Conservation (phyloP, 257 asterid species). For the Fraxinus pennsylvanica region DNA sequence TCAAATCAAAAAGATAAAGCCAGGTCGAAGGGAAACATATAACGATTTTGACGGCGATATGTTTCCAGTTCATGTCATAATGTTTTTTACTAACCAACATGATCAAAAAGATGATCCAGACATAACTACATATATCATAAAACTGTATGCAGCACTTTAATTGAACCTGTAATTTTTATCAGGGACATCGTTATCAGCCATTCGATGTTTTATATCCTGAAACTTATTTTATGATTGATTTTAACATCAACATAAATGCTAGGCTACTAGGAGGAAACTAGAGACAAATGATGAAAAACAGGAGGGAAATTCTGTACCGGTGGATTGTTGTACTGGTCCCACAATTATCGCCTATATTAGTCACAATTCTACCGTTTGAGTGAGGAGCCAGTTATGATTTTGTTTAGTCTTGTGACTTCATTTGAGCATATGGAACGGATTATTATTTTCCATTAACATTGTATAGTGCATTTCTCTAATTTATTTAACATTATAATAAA, state of each 20-base stretch:
- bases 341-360: not conserved
- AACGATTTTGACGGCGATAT: not conserved
- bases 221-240: not conserved
- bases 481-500: conserved; percentile 19
- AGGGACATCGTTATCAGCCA: not conserved
- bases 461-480: not conserved
- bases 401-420: not conserved
- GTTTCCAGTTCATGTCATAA: not conserved
- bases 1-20: not conserved
- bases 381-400: not conserved
- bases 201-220: not conserved
- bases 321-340: not conserved
- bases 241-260: not conserved
- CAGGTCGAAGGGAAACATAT: conserved; percentile 8
- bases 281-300: not conserved
- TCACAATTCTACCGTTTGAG: not conserved
- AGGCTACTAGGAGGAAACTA: not conserved
- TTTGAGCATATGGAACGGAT: not conserved
- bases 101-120: conserved; percentile 5
- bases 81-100: not conserved
- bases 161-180: conserved; percentile 6
- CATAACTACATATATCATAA: conserved; percentile 9
- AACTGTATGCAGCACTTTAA: conserved; percentile 1
- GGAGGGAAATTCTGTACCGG: not conserved
- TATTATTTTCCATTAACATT: conserved; percentile 13